Evolutionary conservation across 2,329 filamentous ascomycete species (phyloP), one percentile per base, ranked within the genome.

Genomic region (Pseudogymnoascus sp.): DNA sequence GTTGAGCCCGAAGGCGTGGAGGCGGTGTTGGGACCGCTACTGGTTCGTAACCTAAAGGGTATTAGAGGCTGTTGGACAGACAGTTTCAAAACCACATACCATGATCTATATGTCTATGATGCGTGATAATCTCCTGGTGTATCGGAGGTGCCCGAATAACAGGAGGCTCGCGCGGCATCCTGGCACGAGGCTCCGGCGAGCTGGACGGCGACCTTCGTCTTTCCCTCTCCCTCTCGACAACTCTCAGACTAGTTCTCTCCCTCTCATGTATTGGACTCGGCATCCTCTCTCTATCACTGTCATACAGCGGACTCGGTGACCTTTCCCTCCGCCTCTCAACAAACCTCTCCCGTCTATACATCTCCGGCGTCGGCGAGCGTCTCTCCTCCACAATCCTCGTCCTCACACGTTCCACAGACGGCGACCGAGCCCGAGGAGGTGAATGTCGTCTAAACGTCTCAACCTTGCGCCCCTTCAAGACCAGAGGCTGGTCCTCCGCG

Each of bases 101-200:
- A 75, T 96, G 90, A 71, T 96, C 89, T 68, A 95, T 88, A 71
- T 93, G 89, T 63, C 87, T 83, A 72, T 94, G 93, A 75, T 94
- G 90, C 0, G 90, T 95, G 67, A 95, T 92, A 63, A 96, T 86
- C 72, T 96, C 90, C 70, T 93, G 86, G 74, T 93, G 89, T 68
- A 96, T 90, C 0, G 87, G 88, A 35, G 91, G 91, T 18, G 87
- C 86, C 42, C 85, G 82, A 69, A 94, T 87, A 48, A 88, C 80
- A 65, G 82, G 81, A 31, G 84, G 85, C 33, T 59, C 48, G 82
- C 80, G 7, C 84, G 83, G 18, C 82, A 81, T 33, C 13, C 48
- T 55, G 33, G n/a, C 48, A 13, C 29, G 48, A 27, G 48, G 29
- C 48, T 55, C 48, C 29, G 48, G 48, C 18, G 48, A 55, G 48